These are phyloP conservation scores for Papiliotrema terrestris DNA, from an alignment of 1,284 basidiomycete genomes.

Conservation along the genomic window DNA sequence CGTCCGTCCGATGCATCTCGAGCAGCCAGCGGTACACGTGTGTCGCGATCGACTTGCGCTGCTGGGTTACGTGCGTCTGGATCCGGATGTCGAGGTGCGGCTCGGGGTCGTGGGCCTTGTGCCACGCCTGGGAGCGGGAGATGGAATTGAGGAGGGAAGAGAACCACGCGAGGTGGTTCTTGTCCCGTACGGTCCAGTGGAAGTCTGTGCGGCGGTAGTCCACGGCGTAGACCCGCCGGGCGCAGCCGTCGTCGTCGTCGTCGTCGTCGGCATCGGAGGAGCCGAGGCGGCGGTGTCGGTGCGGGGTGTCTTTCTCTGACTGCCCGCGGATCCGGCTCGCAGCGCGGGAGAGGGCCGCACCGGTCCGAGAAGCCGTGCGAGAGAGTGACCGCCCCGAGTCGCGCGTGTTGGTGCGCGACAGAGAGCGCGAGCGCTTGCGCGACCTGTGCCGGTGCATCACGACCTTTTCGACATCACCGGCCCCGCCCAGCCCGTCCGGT, in stretches of 20 bases:
- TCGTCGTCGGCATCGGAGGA: not conserved
- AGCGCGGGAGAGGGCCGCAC: not conserved
- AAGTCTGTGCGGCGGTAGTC: conserved; percentile 32
- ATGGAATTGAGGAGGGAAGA: conserved; percentile 27
- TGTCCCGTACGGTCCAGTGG: conserved; percentile 32
- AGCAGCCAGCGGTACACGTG: conserved; percentile 32
- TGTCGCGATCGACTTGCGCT: conserved; percentile 20
- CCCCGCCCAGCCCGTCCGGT: conserved; percentile 2
- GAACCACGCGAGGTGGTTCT: conserved; percentile 28
- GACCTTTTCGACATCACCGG: not conserved
- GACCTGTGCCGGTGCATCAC: not conserved
- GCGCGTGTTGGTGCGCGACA: not conserved
- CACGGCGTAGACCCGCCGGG: conserved; percentile 1
- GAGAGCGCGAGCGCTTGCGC: no score
- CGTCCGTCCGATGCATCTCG: conserved; percentile 24
- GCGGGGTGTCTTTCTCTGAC: not conserved
- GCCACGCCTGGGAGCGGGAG: conserved; percentile 22
- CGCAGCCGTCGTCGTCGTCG: not conserved
- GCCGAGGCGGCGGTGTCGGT: not conserved
- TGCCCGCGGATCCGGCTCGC: no score
- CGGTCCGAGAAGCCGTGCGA: not conserved
- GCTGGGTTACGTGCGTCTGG: conserved; percentile 26
- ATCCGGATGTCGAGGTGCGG: conserved; percentile 30
- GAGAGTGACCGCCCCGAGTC: not conserved
- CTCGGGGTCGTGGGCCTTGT: conserved; percentile 10